A percentile compares a stretch with the other conserved stretches of the same genome.
These are phyloP conservation scores for Leccinum boreale DNA, from an alignment of 768 basidiomycete species.

Conservation along the genomic window DNA sequence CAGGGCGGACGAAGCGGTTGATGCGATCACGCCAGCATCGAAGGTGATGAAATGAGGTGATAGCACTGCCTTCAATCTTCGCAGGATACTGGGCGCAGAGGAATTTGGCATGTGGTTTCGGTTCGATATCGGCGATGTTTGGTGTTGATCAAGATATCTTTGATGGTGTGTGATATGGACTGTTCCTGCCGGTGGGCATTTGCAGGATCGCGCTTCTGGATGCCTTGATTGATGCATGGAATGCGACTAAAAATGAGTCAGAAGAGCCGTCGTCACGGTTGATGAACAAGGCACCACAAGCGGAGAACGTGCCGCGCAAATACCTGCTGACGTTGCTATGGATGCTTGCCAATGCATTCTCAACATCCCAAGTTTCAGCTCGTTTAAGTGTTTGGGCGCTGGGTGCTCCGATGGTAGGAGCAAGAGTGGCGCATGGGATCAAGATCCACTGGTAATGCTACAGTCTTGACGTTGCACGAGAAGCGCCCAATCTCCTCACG, in stretches of 20 bases:
- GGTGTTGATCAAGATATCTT: no score
- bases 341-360: conserved; percentile 65
- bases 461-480: background rate
- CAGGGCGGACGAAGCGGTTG: no score
- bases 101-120: no score
- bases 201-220: conserved; percentile 74
- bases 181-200: conserved; percentile 82
- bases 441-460: conserved; percentile 12
- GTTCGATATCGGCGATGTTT: no score
- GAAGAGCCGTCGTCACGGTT: conserved; percentile 44
- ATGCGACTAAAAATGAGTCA: conserved; percentile 27
- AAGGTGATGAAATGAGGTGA: no score
- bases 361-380: no score
- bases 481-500: conserved; percentile 1
- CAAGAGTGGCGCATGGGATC: conserved; percentile 14
- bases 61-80: no score
- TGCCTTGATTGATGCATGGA: conserved; percentile 51
- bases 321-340: conserved; percentile 64
- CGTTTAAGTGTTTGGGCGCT: background rate
- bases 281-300: conserved; percentile 41
- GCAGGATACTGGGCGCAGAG: no score
- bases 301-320: conserved; percentile 40
- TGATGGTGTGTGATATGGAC: conserved; percentile 1
- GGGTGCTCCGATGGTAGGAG: conserved; percentile 9
- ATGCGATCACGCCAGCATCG: no score